Percentiles rank a stretch among this genome's conserved stretches.
Evolutionary conservation across 148 eudicot genomes (phyloP).

Genomic region (Camellia japonica): DNA sequence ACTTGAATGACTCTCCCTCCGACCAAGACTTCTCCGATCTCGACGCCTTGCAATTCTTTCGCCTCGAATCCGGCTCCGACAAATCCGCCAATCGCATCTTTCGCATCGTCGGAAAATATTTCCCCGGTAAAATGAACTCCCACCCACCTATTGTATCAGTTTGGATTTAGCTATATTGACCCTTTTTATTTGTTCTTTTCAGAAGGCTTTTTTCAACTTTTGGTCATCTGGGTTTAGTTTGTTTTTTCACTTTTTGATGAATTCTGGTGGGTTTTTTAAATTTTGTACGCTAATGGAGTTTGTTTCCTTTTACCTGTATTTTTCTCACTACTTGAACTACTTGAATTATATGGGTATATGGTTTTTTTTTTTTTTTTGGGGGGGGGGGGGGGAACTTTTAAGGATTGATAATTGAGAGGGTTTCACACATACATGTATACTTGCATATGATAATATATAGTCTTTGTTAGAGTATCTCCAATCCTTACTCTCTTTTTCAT

Average conservation of each 20-base stretch:
- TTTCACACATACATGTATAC: too few species aligned
- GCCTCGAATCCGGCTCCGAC: constrained; percentile 60
- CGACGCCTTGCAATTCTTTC: constrained; percentile 64
- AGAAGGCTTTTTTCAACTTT: too few species aligned
- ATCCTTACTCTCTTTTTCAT: too few species aligned
- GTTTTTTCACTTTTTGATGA: background rate
- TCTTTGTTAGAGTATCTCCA: too few species aligned
- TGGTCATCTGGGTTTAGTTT: constrained; percentile 1
- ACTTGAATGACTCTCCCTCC: constrained; percentile 83
- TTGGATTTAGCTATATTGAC: background rate
- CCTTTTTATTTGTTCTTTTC: background rate
- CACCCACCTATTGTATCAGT: background rate
- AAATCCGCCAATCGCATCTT: constrained; percentile 69
- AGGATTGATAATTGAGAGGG: too few species aligned
- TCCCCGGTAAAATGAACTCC: constrained; percentile 55
- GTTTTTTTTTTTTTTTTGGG: too few species aligned
- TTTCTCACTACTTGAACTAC: too few species aligned
- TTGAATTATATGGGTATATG: too few species aligned
- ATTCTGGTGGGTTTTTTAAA: background rate
- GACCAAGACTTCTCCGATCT: constrained; percentile 83
- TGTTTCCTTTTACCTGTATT: too few species aligned
- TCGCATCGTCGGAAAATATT: constrained; percentile 79
- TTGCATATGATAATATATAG: too few species aligned
- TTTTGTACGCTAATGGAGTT: too few species aligned
- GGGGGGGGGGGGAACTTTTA: too few species aligned